These are phyloP conservation scores for Breviolum minutum DNA, from an alignment of 73 alveolate genomes.

Conservation along the genomic window DNA sequence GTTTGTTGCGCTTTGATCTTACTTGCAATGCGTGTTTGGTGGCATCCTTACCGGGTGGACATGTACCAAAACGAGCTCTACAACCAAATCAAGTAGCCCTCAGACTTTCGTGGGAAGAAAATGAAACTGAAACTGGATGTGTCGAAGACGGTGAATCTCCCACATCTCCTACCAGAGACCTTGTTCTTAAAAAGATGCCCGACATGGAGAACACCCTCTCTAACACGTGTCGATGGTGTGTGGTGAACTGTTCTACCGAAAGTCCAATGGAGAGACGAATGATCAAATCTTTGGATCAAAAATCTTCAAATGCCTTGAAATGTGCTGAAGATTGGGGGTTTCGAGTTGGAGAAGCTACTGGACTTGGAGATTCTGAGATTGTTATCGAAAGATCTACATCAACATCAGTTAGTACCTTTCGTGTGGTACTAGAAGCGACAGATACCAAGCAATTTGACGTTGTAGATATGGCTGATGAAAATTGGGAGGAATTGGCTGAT, in stretches of 20 bases:
- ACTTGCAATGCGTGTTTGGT: background rate
- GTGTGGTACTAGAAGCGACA: background rate
- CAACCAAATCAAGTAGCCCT: slow-evolving; percentile 3
- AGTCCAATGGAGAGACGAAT: background rate
- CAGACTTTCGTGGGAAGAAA: background rate
- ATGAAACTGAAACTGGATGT: background rate
- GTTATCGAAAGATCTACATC: background rate
- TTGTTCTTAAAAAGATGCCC: background rate
- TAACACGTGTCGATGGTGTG: no score
- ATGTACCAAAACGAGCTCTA: background rate
- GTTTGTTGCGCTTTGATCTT: background rate
- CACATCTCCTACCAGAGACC: no score
- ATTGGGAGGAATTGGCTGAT: background rate
- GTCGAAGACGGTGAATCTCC: background rate
- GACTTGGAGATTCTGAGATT: background rate
- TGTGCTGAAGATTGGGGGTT: background rate
- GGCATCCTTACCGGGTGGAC: slow-evolving; percentile 34
- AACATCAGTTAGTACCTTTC: background rate
- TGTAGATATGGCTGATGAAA: background rate
- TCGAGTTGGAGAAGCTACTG: no score
- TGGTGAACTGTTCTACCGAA: no score
- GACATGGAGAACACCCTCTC: background rate
- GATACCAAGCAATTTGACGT: background rate
- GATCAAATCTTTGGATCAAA: background rate
- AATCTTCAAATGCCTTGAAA: background rate